phyloP scores from a whole-genome alignment of 129 eudicot species.

The Lonicera japonica region DNA sequence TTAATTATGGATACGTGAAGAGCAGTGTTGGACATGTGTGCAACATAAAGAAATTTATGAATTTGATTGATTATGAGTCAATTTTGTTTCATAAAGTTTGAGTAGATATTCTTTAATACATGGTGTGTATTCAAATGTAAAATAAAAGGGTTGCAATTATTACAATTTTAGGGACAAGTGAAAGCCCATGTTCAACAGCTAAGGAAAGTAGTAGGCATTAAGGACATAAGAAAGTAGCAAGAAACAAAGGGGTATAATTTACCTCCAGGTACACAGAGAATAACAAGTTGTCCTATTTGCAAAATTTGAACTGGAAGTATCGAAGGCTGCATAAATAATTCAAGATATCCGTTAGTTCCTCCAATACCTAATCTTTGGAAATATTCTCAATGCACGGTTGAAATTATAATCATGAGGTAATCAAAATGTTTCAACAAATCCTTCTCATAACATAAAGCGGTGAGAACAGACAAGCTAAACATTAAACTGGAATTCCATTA shows the following conservation, averaged over 20 bases:
- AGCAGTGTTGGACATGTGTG: too few species aligned
- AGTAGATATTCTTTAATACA: too few species aligned
- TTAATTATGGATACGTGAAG: too few species aligned
- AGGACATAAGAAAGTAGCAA: not conserved
- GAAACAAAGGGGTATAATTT: not conserved
- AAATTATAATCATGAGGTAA: too few species aligned
- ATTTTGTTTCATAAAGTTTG: too few species aligned
- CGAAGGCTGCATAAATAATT: constrained; percentile 40
- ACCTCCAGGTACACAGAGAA: constrained; percentile 65
- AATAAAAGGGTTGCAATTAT: too few species aligned
- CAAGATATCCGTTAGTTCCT: not conserved
- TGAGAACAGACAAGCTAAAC: not conserved
- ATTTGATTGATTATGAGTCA: too few species aligned
- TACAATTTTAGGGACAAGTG: too few species aligned
- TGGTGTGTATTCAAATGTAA: too few species aligned
- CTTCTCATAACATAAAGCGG: not conserved
- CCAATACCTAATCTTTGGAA: not conserved
- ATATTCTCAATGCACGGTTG: not conserved
- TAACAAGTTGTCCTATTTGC: constrained; percentile 50
- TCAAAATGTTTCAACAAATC: not conserved
- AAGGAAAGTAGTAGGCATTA: too few species aligned
- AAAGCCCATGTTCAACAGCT: too few species aligned
- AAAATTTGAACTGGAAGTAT: constrained; percentile 53
- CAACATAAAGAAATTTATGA: too few species aligned
- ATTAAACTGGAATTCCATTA: not conserved